Base-by-base conservation (phyloP, 805 yeast genomes). In the Yarrowia sp. region DNA sequence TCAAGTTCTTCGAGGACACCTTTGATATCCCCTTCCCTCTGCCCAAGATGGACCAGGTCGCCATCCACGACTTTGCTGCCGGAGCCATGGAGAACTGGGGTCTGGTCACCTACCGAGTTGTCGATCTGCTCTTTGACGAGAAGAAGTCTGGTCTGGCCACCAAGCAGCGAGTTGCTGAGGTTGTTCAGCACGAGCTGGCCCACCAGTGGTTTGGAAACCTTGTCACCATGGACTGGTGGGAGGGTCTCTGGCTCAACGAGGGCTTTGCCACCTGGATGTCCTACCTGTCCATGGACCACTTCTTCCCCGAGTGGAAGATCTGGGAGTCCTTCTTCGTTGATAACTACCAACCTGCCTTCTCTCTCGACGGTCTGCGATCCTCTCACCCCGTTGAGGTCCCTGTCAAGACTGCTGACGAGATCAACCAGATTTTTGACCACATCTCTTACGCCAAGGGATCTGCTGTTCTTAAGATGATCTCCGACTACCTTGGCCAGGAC, bases 31-130 rank as follows among this genome's bases (percentile, higher is more conserved):
- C 86, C 63, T 91, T 89, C 74, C 95, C 96, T 24, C 81, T 91
- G 72, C 94, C 96, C 53, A 91, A 91, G 78, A 79, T 90, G 76
- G 96, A 91, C 75, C 81, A 90, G 78, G 80, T 91, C 44, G 93
- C 93, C 3, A 88, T 91, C 68, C 93, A 91, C 72, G 86, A 89
- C 64, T 89, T 88, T 75, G 85, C 90, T 39, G 92, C 92, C 68
- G 91, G 91, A 72, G 97, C 96, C 24, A 91, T 91, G 97, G 97
- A 91, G 79, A 91, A 91, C 80, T 91, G 93, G 91, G 96, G 96
- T 34, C 80, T 91, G 63, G 85, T 91, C 77, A 89, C 84, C 73
- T 90, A 84, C 79, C 88, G 87, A 73, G 82, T 85, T 8, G 84
- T 85, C 24, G 89, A 86, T 44, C 74, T 87, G 69, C 81, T 83